Base-by-base conservation (phyloP, 139 green algal species). In the Picochlorum sp. region DNA sequence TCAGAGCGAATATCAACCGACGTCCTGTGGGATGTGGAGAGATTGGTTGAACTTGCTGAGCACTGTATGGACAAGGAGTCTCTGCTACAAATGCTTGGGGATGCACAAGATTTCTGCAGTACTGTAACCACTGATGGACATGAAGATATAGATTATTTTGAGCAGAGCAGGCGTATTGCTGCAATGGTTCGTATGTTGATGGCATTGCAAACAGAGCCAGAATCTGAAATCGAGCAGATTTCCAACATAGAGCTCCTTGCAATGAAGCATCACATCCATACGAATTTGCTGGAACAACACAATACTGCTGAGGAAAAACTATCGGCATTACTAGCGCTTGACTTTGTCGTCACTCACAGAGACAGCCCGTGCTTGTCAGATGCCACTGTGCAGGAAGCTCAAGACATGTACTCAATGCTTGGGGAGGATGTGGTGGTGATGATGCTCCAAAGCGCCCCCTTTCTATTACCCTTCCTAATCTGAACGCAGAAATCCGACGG, bases 271-370 rank as follows among this genome's bases (percentile, higher is more conserved):
- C 20, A 59, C 51, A 59, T 30, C 23, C 10, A 20, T n/a, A 59
- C 4, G 34, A 59, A 26, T 26, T 21, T 41, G 7, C 34, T 41
- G 34, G 34, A 10, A 8, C 47, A 55, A 55, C n/a, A 13, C n/a
- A 8, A 55, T 6, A 23, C 47, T 55, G 13, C 15, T 55, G 47
- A 20, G 47, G 21, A 59, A 34, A 34, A 41, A 14, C n/a, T 34
- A 2, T 38, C 51, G n/a, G 34, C 21, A 37, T 45, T 77, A 50
- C 49, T 77, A 50, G 65, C 64, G 45, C 57, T 65, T 6, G 70
- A 77, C 28, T 77, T 65, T 38, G 34, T 77, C 32, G 49, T 56
- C 5, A 20, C 56, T 6, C 65, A 72, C 20, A 57, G 52, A 24
- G 57, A 23, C 23, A 11, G 65, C 47, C 54, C 55, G 0, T 23